phyloP scores from a whole-genome alignment of 1,284 basidiomycete species.

The Wolfiporia cocos region DNA sequence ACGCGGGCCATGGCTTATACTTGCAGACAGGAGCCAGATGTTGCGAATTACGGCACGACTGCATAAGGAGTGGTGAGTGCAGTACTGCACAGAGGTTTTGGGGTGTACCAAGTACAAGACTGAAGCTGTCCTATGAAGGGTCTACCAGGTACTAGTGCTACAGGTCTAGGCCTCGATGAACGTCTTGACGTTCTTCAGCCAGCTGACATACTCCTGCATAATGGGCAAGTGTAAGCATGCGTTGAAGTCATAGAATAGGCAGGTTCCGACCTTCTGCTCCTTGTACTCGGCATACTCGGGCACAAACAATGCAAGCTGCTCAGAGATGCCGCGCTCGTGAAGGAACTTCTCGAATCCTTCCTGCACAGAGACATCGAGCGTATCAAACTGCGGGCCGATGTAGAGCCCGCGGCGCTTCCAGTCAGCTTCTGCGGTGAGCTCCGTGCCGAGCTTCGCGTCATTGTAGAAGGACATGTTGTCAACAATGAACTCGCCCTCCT shows the following conservation, averaged over 20 bases:
- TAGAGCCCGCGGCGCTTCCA: constrained; percentile 90
- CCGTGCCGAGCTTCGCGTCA: constrained; percentile 68
- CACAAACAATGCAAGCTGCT: constrained; percentile 75
- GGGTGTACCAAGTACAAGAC: neutral
- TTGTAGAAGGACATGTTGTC: constrained; percentile 89
- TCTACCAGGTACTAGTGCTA: neutral
- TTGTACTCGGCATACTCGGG: constrained; percentile 84
- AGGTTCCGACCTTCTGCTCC: constrained; percentile 61
- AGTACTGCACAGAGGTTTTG: constrained; percentile 2
- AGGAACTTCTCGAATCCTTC: constrained; percentile 82
- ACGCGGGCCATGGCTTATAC: no score
- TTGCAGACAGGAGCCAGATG: no score
- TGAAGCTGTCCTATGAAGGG: neutral
- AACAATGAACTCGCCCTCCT: constrained; percentile 81
- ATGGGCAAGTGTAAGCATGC: constrained; percentile 1
- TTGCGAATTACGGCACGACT: no score
- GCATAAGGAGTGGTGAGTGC: neutral
- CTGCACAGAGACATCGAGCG: constrained; percentile 84
- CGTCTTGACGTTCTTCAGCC: constrained; percentile 80
- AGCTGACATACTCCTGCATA: constrained; percentile 82
- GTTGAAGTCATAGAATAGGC: constrained; percentile 2
- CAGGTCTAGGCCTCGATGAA: constrained; percentile 64
- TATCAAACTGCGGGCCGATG: constrained; percentile 91
- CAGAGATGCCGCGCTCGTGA: constrained; percentile 84
- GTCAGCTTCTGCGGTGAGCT: constrained; percentile 84